Evolutionary conservation across 148 eudicot species (phyloP).

Genomic region (Amaranthus palmeri): DNA sequence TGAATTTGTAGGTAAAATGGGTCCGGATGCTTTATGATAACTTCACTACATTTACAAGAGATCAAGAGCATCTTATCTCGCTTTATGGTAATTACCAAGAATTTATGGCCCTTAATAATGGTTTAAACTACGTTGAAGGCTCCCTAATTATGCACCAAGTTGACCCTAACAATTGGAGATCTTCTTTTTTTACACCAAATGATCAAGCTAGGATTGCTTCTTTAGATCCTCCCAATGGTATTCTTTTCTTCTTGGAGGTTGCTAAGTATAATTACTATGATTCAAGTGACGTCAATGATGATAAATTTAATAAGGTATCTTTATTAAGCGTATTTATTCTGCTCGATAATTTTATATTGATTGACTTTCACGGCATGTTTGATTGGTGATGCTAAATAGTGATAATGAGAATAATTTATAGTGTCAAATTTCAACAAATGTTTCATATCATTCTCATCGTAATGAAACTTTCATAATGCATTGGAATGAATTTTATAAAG

Average conservation of each 20-base stretch:
- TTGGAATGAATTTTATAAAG: too few species aligned
- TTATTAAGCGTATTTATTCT: too few species aligned
- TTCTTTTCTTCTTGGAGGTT: slow-evolving; percentile 69
- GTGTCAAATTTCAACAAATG: too few species aligned
- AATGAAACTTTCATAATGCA: too few species aligned
- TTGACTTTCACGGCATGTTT: too few species aligned
- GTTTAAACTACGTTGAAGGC: slow-evolving; percentile 72
- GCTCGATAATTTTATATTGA: too few species aligned
- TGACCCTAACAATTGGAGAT: slow-evolving; percentile 79
- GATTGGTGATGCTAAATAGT: too few species aligned
- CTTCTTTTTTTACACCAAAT: slow-evolving; percentile 57
- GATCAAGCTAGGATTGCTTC: slow-evolving; percentile 48
- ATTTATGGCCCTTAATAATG: slow-evolving; percentile 18
- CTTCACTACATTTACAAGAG: slow-evolving; percentile 59
- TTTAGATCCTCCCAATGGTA: slow-evolving; percentile 33
- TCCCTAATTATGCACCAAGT: slow-evolving; percentile 43
- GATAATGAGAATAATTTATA: too few species aligned
- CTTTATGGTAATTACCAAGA: slow-evolving; percentile 25
- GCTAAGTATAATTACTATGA: slow-evolving; percentile 57
- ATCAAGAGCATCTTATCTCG: slow-evolving; percentile 78
- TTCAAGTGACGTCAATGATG: background rate
- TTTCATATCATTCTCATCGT: too few species aligned
- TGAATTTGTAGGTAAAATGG: slow-evolving; percentile 68
- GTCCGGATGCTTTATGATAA: slow-evolving; percentile 66
- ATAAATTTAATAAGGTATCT: slow-evolving; percentile 10